Percentiles rank a stretch among this genome's conserved stretches.
These are phyloP conservation scores for Pyricularia grisea DNA, from an alignment of 2,329 filamentous ascomycete genomes.

Conservation along the genomic window DNA sequence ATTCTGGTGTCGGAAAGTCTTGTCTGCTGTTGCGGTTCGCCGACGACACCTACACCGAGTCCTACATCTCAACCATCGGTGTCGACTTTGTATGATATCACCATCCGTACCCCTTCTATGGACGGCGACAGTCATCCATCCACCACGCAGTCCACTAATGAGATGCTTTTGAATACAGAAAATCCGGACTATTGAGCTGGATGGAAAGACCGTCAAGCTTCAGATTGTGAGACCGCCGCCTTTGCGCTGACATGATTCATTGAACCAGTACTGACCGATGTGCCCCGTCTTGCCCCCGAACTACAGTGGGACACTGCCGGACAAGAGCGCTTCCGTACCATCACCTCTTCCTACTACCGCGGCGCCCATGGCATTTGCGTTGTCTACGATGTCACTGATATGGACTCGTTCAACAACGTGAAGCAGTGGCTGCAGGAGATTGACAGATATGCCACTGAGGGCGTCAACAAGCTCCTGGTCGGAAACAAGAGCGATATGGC, in stretches of 20 bases:
- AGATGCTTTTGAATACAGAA: slow-evolving; percentile 48
- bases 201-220: slow-evolving; percentile 99
- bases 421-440: slow-evolving; percentile 99
- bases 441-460: slow-evolving; percentile 96
- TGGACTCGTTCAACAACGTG: slow-evolving; percentile 99
- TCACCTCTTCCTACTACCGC: slow-evolving; percentile 99
- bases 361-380: slow-evolving; percentile 99
- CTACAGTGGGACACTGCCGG: slow-evolving; percentile 86
- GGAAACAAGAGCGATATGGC: slow-evolving; percentile 99
- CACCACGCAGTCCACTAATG: not conserved
- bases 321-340: slow-evolving; percentile 98
- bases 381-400: slow-evolving; percentile 99
- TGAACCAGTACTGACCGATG: not conserved
- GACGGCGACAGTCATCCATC: not conserved
- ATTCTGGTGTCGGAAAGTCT: slow-evolving; percentile 99
- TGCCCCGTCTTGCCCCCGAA: not conserved
- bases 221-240: slow-evolving; percentile 70
- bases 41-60: slow-evolving; percentile 98
- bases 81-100: slow-evolving; percentile 84
- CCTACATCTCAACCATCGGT: slow-evolving; percentile 99
- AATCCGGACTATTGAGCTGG: slow-evolving; percentile 99
- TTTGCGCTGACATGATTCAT: not conserved
- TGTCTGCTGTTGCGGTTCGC: slow-evolving; percentile 96
- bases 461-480: slow-evolving; percentile 97
- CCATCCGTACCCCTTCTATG: not conserved